Evolutionary conservation across 1,139 yeast species (phyloP), one percentile per base, ranked within the genome.

Genomic region (Candida gigantensis): DNA sequence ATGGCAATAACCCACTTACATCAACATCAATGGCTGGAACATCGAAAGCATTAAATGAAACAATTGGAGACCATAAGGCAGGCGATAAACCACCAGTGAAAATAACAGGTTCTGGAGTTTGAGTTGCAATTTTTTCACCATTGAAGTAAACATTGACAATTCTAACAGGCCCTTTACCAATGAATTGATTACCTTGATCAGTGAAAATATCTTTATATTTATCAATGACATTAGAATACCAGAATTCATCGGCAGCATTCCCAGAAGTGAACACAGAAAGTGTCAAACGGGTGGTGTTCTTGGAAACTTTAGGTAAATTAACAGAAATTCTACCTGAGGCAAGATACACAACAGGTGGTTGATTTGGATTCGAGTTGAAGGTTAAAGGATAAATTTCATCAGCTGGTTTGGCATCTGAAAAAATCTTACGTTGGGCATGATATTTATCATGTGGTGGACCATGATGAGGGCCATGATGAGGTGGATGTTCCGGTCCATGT

Each of bases 81-180:
- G 95, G 95, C 1, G 88, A 76, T 24, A 83, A 62, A 2, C 95
- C 95, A 9, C 95, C 95, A 1, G 94, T 79, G 59, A 72, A 86
- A 18, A 86, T 71, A 4, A 79, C 75, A 15, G 83, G 84, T 43
- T 74, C 73, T 3, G 87, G 84, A 7, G 77, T 62, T 28, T 68
- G 68, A 3, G 73, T 58, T 4, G 75, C 75, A 26, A 79, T 63
- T 41, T 76, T 65, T 16, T 64, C 44, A 14, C 73, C 82, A 46
- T 77, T 66, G 33, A 77, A 58, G 43, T 62, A 77, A 7, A 79
- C 74, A 43, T 76, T 74, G 15, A 80, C 63, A 12, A 72, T 59
- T 42, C 88, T 66, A 27, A 78, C 63, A 1, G 88, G 85, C 0
- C 87, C 95, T 52, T 79, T 83, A 5, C 84, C 84, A 19, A 72